These are phyloP conservation scores for Thielaviopsis euricoi DNA, from an alignment of 2,329 filamentous ascomycete species.

Conservation along the genomic window DNA sequence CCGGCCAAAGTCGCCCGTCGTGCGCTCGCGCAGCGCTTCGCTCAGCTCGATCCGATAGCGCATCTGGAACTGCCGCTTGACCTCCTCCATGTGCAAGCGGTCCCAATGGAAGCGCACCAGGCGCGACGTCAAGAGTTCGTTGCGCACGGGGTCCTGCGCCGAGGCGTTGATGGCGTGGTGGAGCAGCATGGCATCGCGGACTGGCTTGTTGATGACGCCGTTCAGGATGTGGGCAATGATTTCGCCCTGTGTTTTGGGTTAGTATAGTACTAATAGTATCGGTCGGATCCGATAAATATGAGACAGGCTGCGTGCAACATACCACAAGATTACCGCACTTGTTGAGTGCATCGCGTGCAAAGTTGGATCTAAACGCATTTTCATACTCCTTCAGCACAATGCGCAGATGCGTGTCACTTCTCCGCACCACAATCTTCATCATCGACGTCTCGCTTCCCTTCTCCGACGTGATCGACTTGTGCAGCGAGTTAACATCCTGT, in stretches of 20 bases:
- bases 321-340: conserved; percentile 90
- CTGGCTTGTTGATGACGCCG: conserved; percentile 87
- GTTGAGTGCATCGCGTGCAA: conserved; percentile 70
- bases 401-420: conserved; percentile 66
- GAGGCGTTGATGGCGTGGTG: conserved; percentile 75
- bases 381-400: conserved; percentile 70
- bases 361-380: conserved; percentile 56
- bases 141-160: conserved; percentile 53
- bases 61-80: conserved; percentile 65
- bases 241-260: conserved; percentile 50
- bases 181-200: conserved; percentile 78
- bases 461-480: conserved; percentile 49
- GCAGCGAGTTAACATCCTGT: conserved; percentile 57
- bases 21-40: conserved; percentile 62
- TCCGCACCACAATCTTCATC: conserved; percentile 65
- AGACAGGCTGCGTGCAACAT: conserved; percentile 27
- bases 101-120: conserved; percentile 92
- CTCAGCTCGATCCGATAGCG: conserved; percentile 62
- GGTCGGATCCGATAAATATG: too few relatives aligned
- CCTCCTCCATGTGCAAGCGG: conserved; percentile 56
- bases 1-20: conserved; percentile 57
- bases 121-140: conserved; percentile 74
- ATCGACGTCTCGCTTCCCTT: conserved; percentile 78
- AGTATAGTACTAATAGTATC: not conserved
- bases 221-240: conserved; percentile 90